Percentiles rank a stretch among this genome's conserved stretches.
Evolutionary conservation across 495 filamentous ascomycete species (phyloP).

Genomic region (Pseudotulostoma volvatum): DNA sequence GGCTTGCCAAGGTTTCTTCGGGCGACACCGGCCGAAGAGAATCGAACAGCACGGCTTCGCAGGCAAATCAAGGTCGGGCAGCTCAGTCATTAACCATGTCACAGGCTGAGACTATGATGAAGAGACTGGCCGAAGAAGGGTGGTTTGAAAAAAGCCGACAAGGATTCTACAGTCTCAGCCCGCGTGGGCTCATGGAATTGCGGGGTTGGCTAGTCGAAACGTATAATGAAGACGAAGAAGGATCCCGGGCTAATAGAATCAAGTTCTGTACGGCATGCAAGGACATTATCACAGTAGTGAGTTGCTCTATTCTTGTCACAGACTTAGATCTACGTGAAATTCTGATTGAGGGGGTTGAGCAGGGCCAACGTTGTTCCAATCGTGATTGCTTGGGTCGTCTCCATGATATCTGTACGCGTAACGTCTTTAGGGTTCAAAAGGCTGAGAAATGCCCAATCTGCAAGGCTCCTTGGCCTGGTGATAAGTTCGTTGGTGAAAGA

Average conservation of each 20-base stretch:
- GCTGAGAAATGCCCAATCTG: conserved; percentile 60
- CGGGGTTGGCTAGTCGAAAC: conserved; percentile 61
- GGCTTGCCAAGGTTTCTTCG: conserved; percentile 17
- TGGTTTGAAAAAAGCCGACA: conserved; percentile 65
- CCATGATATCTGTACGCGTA: conserved; percentile 60
- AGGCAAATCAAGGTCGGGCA: conserved; percentile 22
- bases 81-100: conserved; percentile 49
- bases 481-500: conserved; percentile 66
- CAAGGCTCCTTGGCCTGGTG: conserved; percentile 51
- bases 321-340: background rate
- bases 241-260: conserved; percentile 37
- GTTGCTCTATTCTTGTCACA: conserved; percentile 12
- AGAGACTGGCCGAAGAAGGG: conserved; percentile 53
- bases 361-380: conserved; percentile 68
- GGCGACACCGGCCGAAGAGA: conserved; percentile 18
- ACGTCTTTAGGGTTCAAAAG: conserved; percentile 50
- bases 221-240: conserved; percentile 55
- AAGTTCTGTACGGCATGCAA: conserved; percentile 81
- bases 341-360: conserved; percentile 2
- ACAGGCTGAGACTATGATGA: conserved; percentile 59
- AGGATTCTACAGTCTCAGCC: conserved; percentile 57
- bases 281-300: conserved; percentile 69
- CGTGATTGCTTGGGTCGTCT: conserved; percentile 50
- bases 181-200: conserved; percentile 73
- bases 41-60: conserved; percentile 20